These are phyloP conservation scores for Diplocarpon rosae DNA, from an alignment of 2,329 filamentous ascomycete species.

Conservation along the genomic window DNA sequence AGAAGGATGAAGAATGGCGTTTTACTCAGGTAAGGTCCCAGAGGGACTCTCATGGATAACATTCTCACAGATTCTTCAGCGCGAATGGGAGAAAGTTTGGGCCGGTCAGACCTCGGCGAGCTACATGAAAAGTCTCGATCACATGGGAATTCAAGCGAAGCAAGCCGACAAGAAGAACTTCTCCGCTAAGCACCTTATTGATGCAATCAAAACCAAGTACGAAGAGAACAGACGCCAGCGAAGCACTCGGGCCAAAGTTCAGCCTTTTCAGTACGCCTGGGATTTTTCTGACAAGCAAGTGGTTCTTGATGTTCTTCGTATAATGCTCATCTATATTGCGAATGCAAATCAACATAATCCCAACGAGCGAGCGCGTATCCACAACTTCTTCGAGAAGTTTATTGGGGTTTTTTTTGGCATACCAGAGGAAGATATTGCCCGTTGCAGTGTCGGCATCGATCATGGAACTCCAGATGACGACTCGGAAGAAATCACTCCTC, in stretches of 20 bases:
- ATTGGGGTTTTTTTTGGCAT: conserved; percentile 68
- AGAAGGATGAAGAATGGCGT: conserved; percentile 96
- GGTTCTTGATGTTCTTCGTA: conserved; percentile 48
- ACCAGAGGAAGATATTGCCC: conserved; percentile 55
- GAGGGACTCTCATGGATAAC: conserved; percentile 1
- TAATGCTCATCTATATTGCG: conserved; percentile 54
- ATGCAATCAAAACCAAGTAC: conserved; percentile 83
- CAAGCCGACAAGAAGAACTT: conserved; percentile 84
- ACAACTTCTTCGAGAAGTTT: conserved; percentile 67
- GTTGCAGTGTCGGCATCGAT: conserved; percentile 57
- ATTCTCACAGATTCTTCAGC: conserved; percentile 33
- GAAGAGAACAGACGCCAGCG: conserved; percentile 76
- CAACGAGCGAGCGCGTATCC: conserved; percentile 62
- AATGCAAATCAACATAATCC: conserved; percentile 60
- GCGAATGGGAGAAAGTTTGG: conserved; percentile 99
- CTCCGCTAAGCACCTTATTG: conserved; percentile 78
- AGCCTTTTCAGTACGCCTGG: conserved; percentile 64
- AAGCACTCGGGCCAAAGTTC: conserved; percentile 39
- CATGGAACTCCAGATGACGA: conserved; percentile 67
- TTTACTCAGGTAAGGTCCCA: conserved; percentile 54
- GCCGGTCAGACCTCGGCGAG: conserved; percentile 88
- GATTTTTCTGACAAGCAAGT: conserved; percentile 62
- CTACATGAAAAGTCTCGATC: conserved; percentile 92
- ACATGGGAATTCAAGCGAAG: conserved; percentile 88
- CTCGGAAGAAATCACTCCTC: conserved; percentile 48